These are phyloP conservation scores for Inonotus hispidus DNA, from an alignment of 1,284 basidiomycete genomes.

Conservation along the genomic window DNA sequence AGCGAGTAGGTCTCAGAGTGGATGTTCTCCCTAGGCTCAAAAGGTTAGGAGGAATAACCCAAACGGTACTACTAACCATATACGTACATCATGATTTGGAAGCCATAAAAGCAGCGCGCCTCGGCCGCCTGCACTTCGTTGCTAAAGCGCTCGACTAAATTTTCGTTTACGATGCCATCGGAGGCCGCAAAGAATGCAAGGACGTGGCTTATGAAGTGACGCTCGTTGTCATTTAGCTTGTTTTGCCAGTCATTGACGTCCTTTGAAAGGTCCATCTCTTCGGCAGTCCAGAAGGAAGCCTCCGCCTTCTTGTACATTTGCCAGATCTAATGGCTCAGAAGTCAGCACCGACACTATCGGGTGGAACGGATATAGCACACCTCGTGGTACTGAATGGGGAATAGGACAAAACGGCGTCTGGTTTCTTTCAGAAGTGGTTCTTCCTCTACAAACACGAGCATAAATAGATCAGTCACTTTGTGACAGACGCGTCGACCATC, in stretches of 20 bases:
- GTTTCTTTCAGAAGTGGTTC: conserved; percentile 84
- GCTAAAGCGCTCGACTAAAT: conserved; percentile 92
- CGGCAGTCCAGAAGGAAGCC: conserved; percentile 96
- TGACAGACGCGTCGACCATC: neutral
- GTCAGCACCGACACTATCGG: conserved; percentile 16
- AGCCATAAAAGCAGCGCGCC: conserved; percentile 97
- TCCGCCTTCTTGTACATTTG: conserved; percentile 94
- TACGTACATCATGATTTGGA: conserved; percentile 95
- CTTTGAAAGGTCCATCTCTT: conserved; percentile 96
- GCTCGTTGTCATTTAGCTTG: conserved; percentile 89
- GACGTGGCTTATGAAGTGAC: conserved; percentile 94
- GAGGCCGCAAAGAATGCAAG: conserved; percentile 97
- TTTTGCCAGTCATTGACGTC: conserved; percentile 93
- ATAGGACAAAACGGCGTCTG: conserved; percentile 81
- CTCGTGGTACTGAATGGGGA: conserved; percentile 93
- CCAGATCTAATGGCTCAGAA: conserved; percentile 67
- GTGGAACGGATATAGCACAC: conserved; percentile 35
- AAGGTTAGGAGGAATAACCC: neutral
- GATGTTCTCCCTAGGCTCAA: conserved; percentile 69
- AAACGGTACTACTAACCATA: neutral
- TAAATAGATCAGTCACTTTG: neutral
- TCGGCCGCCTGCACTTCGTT: conserved; percentile 93
- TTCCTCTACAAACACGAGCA: conserved; percentile 40
- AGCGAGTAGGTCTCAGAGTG: conserved; percentile 98
- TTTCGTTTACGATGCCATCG: conserved; percentile 98